These are phyloP conservation scores for Boletus insuetus DNA, from an alignment of 768 basidiomycete genomes.

Conservation along the genomic window DNA sequence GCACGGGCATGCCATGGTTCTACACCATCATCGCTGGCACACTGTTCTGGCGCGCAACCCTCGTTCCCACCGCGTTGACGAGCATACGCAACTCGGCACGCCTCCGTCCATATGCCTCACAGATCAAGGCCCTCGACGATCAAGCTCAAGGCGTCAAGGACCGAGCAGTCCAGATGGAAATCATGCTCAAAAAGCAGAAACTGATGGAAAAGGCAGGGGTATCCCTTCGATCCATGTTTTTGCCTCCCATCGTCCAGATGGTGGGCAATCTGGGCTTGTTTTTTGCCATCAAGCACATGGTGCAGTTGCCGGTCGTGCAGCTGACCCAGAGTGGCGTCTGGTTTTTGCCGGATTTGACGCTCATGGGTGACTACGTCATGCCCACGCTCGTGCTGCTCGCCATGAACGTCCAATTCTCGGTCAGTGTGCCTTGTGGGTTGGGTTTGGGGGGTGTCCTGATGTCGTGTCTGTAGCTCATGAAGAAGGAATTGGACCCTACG, in stretches of 20 bases:
- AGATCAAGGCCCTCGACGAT: conserved; percentile 53
- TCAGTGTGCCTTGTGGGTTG: conserved; percentile 33
- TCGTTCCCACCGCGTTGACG: conserved; percentile 60
- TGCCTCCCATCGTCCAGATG: conserved; percentile 64
- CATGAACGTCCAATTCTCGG: conserved; percentile 70
- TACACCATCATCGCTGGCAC: conserved; percentile 72
- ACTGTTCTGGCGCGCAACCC: conserved; percentile 54
- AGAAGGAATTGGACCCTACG: conserved; percentile 51
- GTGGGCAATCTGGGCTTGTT: conserved; percentile 81
- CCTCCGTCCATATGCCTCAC: conserved; percentile 37
- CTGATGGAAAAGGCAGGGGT: conserved; percentile 68
- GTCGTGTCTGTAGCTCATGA: conserved; percentile 37
- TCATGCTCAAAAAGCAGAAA: conserved; percentile 44
- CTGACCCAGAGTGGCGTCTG: conserved; percentile 71
- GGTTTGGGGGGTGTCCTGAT: not conserved
- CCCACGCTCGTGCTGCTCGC: conserved; percentile 56
- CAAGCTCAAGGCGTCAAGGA: conserved; percentile 37
- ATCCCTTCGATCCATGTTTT: conserved; percentile 51
- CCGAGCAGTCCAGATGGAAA: conserved; percentile 38
- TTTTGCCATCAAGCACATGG: conserved; percentile 73
- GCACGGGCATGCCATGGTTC: conserved; percentile 77
- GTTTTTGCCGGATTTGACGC: conserved; percentile 75
- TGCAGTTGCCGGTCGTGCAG: conserved; percentile 68
- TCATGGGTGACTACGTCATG: conserved; percentile 75
- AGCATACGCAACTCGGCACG: conserved; percentile 53